Conservation (phyloP, 2,329 filamentous ascomycete genomes). For the Tolypocladium guangdongense region DNA sequence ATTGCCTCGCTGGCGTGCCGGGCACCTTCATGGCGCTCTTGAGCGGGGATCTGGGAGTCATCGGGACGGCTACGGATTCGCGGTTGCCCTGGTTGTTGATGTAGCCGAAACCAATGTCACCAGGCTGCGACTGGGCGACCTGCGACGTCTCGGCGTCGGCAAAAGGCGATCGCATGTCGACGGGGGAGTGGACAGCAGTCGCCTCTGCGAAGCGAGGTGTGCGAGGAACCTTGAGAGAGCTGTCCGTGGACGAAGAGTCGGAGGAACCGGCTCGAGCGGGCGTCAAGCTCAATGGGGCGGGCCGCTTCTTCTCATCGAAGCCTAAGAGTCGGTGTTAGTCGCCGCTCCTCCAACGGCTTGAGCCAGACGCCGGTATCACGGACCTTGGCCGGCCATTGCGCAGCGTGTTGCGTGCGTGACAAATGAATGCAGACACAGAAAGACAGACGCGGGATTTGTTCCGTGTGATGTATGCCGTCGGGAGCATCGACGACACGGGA, state of each 20-base stretch:
- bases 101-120: slow-evolving; percentile 89
- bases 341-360: background rate
- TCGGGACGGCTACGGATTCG: slow-evolving; percentile 49
- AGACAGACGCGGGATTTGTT: background rate
- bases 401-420: slow-evolving; percentile 6
- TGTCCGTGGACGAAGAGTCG: slow-evolving; percentile 39
- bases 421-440: slow-evolving; percentile 5
- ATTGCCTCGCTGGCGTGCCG: slow-evolving; percentile 62
- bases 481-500: slow-evolving; percentile 1
- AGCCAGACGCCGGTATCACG: slow-evolving; percentile 6
- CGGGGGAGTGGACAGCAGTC: slow-evolving; percentile 66
- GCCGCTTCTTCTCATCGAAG: slow-evolving; percentile 44
- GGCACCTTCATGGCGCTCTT: slow-evolving; percentile 87
- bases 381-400: slow-evolving; percentile 31
- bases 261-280: slow-evolving; percentile 37
- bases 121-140: slow-evolving; percentile 56
- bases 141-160: slow-evolving; percentile 46
- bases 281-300: slow-evolving; percentile 42
- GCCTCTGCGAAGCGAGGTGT: slow-evolving; percentile 74
- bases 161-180: slow-evolving; percentile 52
- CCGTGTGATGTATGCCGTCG: slow-evolving; percentile 1
- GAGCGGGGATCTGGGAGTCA: slow-evolving; percentile 65
- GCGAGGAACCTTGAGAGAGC: slow-evolving; percentile 55
- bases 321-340: slow-evolving; percentile 15
- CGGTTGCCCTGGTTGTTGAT: slow-evolving; percentile 45